Conservation (phyloP, 805 yeast species). For the Kodamaea neixiangensis region DNA sequence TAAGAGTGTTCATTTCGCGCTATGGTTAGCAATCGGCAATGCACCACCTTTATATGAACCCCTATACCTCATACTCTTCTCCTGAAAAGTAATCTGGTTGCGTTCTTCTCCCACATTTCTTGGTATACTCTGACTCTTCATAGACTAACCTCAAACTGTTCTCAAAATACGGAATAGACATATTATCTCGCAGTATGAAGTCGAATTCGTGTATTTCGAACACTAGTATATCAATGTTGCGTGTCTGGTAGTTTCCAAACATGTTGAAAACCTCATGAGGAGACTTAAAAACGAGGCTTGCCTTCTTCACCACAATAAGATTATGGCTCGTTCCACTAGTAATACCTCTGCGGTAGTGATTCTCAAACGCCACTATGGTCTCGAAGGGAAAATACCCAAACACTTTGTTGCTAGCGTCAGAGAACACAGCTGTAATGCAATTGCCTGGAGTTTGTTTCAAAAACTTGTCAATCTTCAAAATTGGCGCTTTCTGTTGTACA, state of each 20-base stretch:
- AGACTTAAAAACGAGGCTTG: conserved; percentile 25
- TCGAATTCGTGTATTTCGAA: conserved; percentile 32
- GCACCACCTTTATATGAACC: not conserved
- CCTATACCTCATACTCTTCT: not conserved
- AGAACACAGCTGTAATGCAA: conserved; percentile 30
- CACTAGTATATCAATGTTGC: conserved; percentile 20
- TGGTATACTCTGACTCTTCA: conserved; percentile 18
- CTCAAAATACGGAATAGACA: conserved; percentile 21
- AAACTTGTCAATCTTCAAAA: conserved; percentile 30
- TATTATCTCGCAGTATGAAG: conserved; percentile 34
- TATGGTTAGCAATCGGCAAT: not conserved
- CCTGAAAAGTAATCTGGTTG: not conserved
- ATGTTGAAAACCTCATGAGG: not conserved
- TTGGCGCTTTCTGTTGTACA: conserved; percentile 18
- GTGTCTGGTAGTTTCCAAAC: conserved; percentile 3
- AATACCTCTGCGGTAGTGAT: conserved; percentile 30
- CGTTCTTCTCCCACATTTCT: conserved; percentile 6
- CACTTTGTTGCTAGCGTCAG: conserved; percentile 34
- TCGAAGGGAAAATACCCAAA: conserved; percentile 30
- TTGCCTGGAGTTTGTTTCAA: conserved; percentile 22
- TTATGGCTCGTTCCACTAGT: conserved; percentile 32
- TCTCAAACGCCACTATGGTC: conserved; percentile 33
- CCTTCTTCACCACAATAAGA: conserved; percentile 29
- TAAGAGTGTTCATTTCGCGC: not conserved
- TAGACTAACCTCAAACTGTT: conserved; percentile 26